Base-by-base conservation (phyloP, 148 eudicot species). In the Silene latifolia region DNA sequence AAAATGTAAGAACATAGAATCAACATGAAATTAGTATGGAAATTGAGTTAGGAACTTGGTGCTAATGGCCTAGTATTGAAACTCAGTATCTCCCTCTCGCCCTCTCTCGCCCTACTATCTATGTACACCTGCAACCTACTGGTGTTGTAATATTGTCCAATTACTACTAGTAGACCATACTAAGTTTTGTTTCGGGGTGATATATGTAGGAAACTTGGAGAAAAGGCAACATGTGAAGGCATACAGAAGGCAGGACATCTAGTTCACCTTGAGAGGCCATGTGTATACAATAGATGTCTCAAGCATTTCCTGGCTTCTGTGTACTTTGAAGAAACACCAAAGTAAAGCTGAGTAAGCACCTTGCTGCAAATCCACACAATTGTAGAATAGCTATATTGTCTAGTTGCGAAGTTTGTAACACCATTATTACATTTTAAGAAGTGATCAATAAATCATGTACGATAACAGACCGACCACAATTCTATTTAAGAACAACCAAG, bases 171-270 rank as follows among this genome's bases (percentile, higher is more conserved):
- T n/a, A n/a, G n/a, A n/a, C n/a, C n/a, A n/a, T n/a, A n/a, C 35
- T 42, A 47, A 24, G 5, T 1, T 14, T 29, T 54, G 10, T 6
- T 46, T 15, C 32, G 62, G 29, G 2, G 0, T 77, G 47, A 53
- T n/a, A 71, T 10, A n/a, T 71, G 78, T 87, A 93, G 97, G 82
- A 90, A 93, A 82, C 85, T 93, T 14, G 96, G 98, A 63, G 89
- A 83, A 17, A 85, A 82, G 69, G 87, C 88, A 23, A 85, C 95
- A 23, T 82, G 81, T 73, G 78, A 86, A 79, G 86, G 88, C 53
- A 86, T 93, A 81, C 75, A 85, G 86, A 91, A 91, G 67, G 98
- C 91, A 23, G 98, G 95, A 27, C 98, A 90, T 80, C 81, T 89
- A 74, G 95, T 89, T 84, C 95, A 89, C 75, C 76, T 89, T 3